Percentiles rank a stretch among this genome's conserved stretches.
phyloP scores from a whole-genome alignment of 352 stramenopile genomes.

The Nothophytophthora sp. region DNA sequence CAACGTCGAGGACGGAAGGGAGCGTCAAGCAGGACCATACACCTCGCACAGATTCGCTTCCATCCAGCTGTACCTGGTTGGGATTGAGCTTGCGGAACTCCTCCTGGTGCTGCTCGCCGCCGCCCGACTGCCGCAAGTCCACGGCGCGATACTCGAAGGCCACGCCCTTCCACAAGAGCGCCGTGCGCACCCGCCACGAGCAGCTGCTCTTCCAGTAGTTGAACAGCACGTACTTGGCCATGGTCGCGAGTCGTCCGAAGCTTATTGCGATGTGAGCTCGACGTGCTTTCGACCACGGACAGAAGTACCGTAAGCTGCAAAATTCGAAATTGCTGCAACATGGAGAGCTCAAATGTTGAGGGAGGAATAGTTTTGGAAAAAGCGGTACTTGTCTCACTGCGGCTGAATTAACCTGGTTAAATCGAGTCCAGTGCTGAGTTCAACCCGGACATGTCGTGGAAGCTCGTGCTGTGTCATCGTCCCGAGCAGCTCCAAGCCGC shows the following conservation, averaged over 20 bases:
- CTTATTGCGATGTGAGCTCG: no score
- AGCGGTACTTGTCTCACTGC: no score
- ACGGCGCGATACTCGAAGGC: constrained; percentile 79
- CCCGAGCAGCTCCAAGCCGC: constrained; percentile 29
- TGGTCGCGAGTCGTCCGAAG: background rate
- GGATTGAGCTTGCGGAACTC: constrained; percentile 67
- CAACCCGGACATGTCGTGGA: no score
- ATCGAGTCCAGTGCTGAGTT: no score
- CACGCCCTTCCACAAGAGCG: constrained; percentile 86
- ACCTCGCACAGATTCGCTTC: background rate
- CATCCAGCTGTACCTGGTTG: constrained; percentile 46
- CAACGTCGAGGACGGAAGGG: background rate
- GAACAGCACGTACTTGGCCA: constrained; percentile 49
- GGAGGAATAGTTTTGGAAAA: no score
- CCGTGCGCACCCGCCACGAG: constrained; percentile 90
- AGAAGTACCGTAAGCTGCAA: no score
- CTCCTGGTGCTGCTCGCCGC: constrained; percentile 55
- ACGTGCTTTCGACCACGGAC: no score
- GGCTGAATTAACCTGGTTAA: no score
- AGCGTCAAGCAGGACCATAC: background rate
- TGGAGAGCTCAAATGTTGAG: no score
- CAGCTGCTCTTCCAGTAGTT: constrained; percentile 89
- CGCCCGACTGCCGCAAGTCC: constrained; percentile 54
- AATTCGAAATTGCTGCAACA: no score
- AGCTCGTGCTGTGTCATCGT: constrained; percentile 40